phyloP scores from a whole-genome alignment of 805 yeast genomes.

The Cephaloascus fragrans region DNA sequence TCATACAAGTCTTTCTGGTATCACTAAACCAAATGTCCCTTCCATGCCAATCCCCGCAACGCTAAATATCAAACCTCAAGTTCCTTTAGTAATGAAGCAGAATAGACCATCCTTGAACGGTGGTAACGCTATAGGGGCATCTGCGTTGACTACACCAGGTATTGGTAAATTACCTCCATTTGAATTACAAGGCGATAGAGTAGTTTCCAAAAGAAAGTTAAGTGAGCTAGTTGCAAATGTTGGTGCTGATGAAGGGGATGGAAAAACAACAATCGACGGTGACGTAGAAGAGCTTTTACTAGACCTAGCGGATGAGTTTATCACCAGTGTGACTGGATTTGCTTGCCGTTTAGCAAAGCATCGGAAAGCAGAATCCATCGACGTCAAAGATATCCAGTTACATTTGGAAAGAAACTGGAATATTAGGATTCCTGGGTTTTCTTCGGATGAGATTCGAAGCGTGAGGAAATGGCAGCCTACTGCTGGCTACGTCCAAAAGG shows the following conservation, averaged over 20 bases:
- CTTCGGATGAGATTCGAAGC: constrained; percentile 81
- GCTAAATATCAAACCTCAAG: constrained; percentile 55
- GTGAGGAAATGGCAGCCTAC: constrained; percentile 67
- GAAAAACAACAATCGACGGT: constrained; percentile 85
- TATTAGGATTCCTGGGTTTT: constrained; percentile 86
- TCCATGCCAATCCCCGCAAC: constrained; percentile 65
- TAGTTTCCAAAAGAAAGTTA: constrained; percentile 80
- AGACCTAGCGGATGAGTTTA: constrained; percentile 94
- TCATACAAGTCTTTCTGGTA: constrained; percentile 25
- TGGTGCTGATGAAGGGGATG: constrained; percentile 84
- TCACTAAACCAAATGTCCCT: constrained; percentile 47
- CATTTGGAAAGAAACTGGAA: constrained; percentile 94
- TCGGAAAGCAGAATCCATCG: constrained; percentile 78
- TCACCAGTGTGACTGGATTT: constrained; percentile 80
- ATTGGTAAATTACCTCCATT: constrained; percentile 67
- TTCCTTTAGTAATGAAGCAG: constrained; percentile 55
- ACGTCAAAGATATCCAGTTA: constrained; percentile 81
- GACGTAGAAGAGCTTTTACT: constrained; percentile 87
- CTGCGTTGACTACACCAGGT: constrained; percentile 72
- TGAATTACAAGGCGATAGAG: constrained; percentile 75
- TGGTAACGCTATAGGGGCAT: constrained; percentile 65
- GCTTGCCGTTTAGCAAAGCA: constrained; percentile 95
- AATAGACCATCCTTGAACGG: constrained; percentile 78
- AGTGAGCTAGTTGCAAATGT: constrained; percentile 78
- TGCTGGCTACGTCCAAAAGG: constrained; percentile 50